Conservation (phyloP, 805 yeast species). For the Candida parachauliodes region DNA sequence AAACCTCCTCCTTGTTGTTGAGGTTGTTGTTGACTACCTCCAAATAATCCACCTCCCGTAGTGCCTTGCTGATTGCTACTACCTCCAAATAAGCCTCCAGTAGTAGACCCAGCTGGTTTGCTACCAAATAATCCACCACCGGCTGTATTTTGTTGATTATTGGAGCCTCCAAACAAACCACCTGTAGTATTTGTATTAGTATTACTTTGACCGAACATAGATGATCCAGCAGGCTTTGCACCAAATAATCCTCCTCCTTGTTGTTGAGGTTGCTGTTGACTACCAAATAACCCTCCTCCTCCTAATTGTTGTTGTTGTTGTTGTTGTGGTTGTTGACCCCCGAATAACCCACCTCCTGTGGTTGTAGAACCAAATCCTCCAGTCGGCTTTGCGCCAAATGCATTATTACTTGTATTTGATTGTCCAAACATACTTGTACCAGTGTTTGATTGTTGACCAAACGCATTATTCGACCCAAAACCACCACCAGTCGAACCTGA, state of each 20-base stretch:
- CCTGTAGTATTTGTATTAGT: conserved; percentile 18
- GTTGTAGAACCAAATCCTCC: conserved; percentile 8
- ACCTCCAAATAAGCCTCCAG: conserved; percentile 32
- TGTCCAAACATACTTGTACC: conserved; percentile 19
- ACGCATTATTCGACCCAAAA: conserved; percentile 20
- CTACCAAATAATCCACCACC: conserved; percentile 27
- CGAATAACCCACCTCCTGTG: conserved; percentile 18
- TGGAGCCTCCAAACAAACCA: conserved; percentile 17
- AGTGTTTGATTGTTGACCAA: conserved; percentile 17
- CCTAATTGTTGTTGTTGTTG: background rate
- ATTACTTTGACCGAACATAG: conserved; percentile 5
- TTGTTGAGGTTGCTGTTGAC: conserved; percentile 5
- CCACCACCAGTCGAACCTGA: conserved; percentile 7
- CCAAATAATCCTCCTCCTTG: conserved; percentile 27
- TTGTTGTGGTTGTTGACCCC: conserved; percentile 7
- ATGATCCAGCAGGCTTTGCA: conserved; percentile 7
- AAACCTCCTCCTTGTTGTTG: conserved; percentile 21
- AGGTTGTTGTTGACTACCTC: conserved; percentile 3
- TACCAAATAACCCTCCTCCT: conserved; percentile 18
- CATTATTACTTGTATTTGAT: conserved; percentile 17
- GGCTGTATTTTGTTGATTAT: conserved; percentile 11
- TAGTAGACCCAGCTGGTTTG: conserved; percentile 11
- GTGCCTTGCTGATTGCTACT: conserved; percentile 26
- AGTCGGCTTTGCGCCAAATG: conserved; percentile 18
- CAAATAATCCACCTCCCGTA: conserved; percentile 28